phyloP scores from a whole-genome alignment of 164 flowering plant species.

The Magnolia kwangsiensis region DNA sequence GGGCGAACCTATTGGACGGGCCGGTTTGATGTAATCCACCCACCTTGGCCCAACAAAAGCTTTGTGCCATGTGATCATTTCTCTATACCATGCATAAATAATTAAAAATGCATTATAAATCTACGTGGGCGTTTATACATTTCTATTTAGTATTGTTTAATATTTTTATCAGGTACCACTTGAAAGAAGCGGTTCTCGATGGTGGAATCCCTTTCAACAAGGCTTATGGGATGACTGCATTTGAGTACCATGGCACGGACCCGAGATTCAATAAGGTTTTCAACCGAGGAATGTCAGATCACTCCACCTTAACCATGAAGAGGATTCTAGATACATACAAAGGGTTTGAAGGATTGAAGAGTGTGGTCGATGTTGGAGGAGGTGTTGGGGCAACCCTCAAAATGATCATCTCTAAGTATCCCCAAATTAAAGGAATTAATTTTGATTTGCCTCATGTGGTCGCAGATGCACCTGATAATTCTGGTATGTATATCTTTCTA shows the following conservation, averaged over 20 bases:
- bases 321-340: constrained; percentile 25
- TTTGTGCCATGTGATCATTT: no score
- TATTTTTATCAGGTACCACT: constrained; percentile 14
- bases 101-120: no score
- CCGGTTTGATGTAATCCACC: no score
- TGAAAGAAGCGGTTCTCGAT: constrained; percentile 36
- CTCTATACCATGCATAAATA: no score
- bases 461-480: constrained; percentile 16
- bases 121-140: no score
- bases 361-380: constrained; percentile 38
- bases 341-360: constrained; percentile 28
- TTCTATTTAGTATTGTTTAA: no score
- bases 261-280: constrained; percentile 19
- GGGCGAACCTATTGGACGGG: no score
- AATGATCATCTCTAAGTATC: constrained; percentile 30
- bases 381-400: constrained; percentile 25
- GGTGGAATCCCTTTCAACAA: constrained; percentile 38
- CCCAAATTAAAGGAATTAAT: constrained; percentile 32
- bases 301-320: constrained; percentile 14
- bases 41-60: no score
- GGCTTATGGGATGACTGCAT: constrained; percentile 29
- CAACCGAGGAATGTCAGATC: constrained; percentile 11
- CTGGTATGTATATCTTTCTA: constrained; percentile 10
- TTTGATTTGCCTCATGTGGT: constrained; percentile 29
- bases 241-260: constrained; percentile 19